phyloP scores from a whole-genome alignment of 2,329 filamentous ascomycete genomes.

The Fusarium marasasianum region DNA sequence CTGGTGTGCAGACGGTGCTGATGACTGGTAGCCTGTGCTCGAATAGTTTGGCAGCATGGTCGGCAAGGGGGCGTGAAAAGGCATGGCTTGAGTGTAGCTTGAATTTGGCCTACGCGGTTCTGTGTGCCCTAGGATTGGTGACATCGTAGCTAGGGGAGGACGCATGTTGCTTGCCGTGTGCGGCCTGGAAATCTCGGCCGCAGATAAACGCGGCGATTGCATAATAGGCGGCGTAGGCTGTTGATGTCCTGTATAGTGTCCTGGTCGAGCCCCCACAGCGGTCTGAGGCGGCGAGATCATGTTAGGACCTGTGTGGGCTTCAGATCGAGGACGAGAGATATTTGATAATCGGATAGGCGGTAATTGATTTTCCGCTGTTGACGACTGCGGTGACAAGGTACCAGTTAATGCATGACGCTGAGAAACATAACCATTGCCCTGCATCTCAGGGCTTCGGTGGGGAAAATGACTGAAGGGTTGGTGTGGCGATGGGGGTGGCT shows the following conservation, averaged over 20 bases:
- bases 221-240: background rate
- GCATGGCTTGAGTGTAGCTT: background rate
- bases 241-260: background rate
- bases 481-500: background rate
- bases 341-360: background rate
- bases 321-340: background rate
- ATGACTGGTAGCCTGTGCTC: background rate
- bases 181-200: background rate
- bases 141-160: background rate
- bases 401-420: background rate
- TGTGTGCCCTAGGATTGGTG: background rate
- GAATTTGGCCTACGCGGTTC: background rate
- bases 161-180: background rate
- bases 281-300: background rate
- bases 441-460: background rate
- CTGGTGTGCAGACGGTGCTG: background rate
- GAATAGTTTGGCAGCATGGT: background rate
- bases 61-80: background rate
- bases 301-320: background rate
- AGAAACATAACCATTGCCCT: background rate
- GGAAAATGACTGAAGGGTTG: background rate
- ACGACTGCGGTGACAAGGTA: background rate
- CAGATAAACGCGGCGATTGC: background rate
- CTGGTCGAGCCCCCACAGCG: background rate
- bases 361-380: background rate